phyloP scores from a whole-genome alignment of 23 red algal genomes.

The Gracilaria vermiculophylla region DNA sequence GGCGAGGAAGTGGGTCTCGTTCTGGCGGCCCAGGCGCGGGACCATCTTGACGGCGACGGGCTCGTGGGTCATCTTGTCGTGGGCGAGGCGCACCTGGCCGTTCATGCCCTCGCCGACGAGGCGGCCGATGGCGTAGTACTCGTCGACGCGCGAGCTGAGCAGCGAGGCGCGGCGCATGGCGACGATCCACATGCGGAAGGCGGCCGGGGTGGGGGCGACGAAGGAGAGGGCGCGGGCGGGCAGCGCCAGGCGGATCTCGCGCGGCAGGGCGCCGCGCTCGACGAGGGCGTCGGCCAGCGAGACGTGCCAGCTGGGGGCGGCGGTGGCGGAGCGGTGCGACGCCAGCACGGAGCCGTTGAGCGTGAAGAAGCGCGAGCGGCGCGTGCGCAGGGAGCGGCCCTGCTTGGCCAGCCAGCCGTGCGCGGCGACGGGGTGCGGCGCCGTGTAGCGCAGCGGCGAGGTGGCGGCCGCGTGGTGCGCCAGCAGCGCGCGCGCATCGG shows the following conservation, averaged over 20 bases:
- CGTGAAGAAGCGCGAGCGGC: slow-evolving; percentile 48
- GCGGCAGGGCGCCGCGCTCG: slow-evolving; percentile 3
- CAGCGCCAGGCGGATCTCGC: slow-evolving; percentile 38
- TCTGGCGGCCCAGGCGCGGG: slow-evolving; percentile 45
- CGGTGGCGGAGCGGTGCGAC: slow-evolving; percentile 26
- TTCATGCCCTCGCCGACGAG: slow-evolving; percentile 82
- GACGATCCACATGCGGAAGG: slow-evolving; percentile 51
- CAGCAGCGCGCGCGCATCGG: not conserved
- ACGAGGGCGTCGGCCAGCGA: slow-evolving; percentile 41
- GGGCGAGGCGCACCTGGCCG: slow-evolving; percentile 71
- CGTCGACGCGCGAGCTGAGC: slow-evolving; percentile 17
- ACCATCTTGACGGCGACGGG: slow-evolving; percentile 91
- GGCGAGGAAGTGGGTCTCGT: slow-evolving; percentile 68
- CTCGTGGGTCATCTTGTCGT: slow-evolving; percentile 77
- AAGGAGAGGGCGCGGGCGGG: slow-evolving; percentile 20
- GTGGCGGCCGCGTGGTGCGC: slow-evolving; percentile 42
- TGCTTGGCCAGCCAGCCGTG: slow-evolving; percentile 67
- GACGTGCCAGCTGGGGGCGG: slow-evolving; percentile 33
- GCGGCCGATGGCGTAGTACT: slow-evolving; percentile 81
- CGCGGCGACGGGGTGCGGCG: not conserved
- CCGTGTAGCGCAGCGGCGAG: slow-evolving; percentile 53
- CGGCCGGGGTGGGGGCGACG: slow-evolving; percentile 18
- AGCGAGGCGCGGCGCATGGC: slow-evolving; percentile 6
- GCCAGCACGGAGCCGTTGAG: slow-evolving; percentile 42
- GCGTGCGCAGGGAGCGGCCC: slow-evolving; percentile 42